Evolutionary conservation across 2,329 filamentous ascomycete species (phyloP), one percentile per base, ranked within the genome.

Genomic region (Calonectria pauciramosa): DNA sequence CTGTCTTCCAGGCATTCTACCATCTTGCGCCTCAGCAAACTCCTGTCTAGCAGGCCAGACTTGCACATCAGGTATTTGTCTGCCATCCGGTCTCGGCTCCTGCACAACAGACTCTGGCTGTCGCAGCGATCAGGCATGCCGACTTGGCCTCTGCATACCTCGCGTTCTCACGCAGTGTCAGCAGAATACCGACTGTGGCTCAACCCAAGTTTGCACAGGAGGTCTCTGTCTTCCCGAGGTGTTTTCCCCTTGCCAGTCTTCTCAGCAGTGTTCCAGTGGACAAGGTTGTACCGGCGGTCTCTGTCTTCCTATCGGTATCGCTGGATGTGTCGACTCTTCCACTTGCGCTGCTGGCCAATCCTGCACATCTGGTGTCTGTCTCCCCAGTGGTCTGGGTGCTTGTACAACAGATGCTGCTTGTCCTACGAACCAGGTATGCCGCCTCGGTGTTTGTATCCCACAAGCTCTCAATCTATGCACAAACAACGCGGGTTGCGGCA

Each of bases 71-170:
- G 71, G 71, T 2, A 13, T 73, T 5, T 73, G 71, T 44, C 49
- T 73, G 7, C 71, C 71, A 13, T 52, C 60, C 14, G 49, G 16
- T 0, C 51, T 73, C 47, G 49, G 44, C 18, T 32, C 56, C 2
- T 73, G 71, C 38, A 66, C 20, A 9, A 4, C 56, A 0, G 64
- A 73, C 14, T 26, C 56, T 7, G 38, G 47, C 18, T 73, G 71
- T 28, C 66, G 66, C 11, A 69, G 56, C 16, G 71, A 69, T 26
- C 23, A 69, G 47, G 59, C 49, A 10, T 73, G 71, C 14, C 44
- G 71, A 59, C 71, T 73, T 6, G 71, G 71, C 2, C 11, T 69
- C 2, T 73, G 71, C 23, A 69, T 73, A 20, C 71, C 71, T 16
- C 49, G 54, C 16, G 49, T 34, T 2, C 38, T 73, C 10, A 30